Evolutionary conservation across 192 early-diverging fungal genomes (phyloP).

Genomic region (Coemansia sp.): DNA sequence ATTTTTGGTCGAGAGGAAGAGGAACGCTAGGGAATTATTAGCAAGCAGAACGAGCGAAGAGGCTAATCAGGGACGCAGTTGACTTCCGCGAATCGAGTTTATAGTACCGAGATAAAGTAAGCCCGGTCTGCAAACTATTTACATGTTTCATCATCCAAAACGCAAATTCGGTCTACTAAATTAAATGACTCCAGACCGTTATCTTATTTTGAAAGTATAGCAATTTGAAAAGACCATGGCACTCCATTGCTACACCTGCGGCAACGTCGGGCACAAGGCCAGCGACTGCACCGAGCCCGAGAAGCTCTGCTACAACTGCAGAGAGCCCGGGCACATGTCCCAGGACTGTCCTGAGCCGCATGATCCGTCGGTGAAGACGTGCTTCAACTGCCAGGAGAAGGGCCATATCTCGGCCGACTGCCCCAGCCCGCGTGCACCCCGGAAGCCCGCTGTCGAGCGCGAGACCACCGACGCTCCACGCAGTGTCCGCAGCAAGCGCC

Average conservation of each 20-base stretch:
- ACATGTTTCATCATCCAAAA: too few relatives aligned
- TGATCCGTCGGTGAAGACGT: conserved; percentile 35
- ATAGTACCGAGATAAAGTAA: not conserved
- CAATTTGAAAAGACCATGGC: conserved; percentile 13
- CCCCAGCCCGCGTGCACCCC: conserved; percentile 8
- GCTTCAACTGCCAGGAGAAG: conserved; percentile 55
- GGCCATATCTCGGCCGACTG: conserved; percentile 56
- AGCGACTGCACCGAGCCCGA: conserved; percentile 15
- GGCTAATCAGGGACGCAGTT: not conserved
- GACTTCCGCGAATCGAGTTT: not conserved
- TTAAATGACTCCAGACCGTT: too few relatives aligned
- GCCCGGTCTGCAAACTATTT: not conserved
- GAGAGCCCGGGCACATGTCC: conserved; percentile 49
- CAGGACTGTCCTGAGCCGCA: conserved; percentile 44
- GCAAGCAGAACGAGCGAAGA: not conserved
- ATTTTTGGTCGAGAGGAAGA: not conserved
- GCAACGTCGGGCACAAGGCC: conserved; percentile 38
- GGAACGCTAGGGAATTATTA: not conserved
- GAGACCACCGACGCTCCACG: not conserved
- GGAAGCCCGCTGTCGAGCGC: not conserved
- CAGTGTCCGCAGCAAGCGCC: not conserved
- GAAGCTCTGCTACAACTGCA: conserved; percentile 55
- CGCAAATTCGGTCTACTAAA: too few relatives aligned
- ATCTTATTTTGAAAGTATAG: conserved; percentile 1
- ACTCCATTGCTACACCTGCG: conserved; percentile 44